Conservation (phyloP, 2,329 filamentous ascomycete species). For the Colletotrichum simmondsii region DNA sequence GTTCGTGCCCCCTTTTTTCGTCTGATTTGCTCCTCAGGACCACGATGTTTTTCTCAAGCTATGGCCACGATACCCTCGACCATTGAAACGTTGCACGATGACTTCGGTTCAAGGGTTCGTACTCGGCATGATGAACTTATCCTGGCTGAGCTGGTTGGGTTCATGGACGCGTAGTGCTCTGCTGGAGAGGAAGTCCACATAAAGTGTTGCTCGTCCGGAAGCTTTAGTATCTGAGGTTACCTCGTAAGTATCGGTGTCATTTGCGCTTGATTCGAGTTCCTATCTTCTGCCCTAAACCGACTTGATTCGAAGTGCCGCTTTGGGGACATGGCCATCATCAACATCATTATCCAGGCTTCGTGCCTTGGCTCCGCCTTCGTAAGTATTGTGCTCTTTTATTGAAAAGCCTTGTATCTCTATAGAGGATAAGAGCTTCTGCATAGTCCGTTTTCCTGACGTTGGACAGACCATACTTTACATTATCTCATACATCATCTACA, state of each 20-base stretch:
- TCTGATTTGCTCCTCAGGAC: not conserved
- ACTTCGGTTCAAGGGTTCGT: not conserved
- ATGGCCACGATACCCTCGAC: not conserved
- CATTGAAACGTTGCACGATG: not conserved
- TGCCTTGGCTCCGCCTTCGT: not conserved
- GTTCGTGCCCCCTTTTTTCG: not conserved
- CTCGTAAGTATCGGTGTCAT: not conserved
- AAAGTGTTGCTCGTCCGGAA: not conserved
- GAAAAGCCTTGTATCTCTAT: not conserved
- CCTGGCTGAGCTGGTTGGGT: not conserved
- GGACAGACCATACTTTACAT: slow-evolving; percentile 9
- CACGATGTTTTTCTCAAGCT: not conserved
- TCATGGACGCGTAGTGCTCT: not conserved
- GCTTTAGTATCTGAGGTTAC: not conserved
- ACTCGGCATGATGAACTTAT: not conserved
- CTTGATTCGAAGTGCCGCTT: not conserved
- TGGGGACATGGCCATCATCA: not conserved
- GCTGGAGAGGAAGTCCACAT: not conserved
- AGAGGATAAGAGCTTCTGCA: no score
- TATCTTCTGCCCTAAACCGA: not conserved
- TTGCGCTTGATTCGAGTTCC: not conserved
- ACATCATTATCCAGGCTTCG: not conserved
- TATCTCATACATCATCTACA: slow-evolving; percentile 38
- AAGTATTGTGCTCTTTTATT: not conserved
- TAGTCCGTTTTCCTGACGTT: not conserved